These are phyloP conservation scores for Wallacemonas sp. DNA, from an alignment of 208 protist genomes.

Conservation along the genomic window DNA sequence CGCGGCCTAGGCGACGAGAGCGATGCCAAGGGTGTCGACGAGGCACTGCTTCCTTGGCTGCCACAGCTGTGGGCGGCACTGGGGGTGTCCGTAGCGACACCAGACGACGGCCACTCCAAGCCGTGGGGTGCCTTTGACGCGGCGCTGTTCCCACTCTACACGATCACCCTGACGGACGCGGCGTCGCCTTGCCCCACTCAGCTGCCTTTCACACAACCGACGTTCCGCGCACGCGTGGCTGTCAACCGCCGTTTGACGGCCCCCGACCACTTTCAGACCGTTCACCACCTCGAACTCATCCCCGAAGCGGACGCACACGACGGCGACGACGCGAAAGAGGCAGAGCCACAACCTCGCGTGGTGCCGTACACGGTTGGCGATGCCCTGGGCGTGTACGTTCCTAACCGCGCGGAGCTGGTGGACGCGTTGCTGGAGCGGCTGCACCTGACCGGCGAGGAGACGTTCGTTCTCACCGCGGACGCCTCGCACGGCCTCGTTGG, in stretches of 20 bases:
- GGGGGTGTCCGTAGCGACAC: constrained; percentile 4
- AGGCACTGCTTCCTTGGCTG: constrained; percentile 73
- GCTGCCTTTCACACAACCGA: constrained; percentile 22
- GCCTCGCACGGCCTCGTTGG: constrained; percentile 46
- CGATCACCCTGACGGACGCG: not conserved
- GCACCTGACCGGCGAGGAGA: constrained; percentile 32
- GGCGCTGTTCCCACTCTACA: constrained; percentile 32
- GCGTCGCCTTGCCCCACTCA: not conserved
- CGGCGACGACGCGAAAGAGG: not conserved
- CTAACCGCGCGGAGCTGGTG: constrained; percentile 52
- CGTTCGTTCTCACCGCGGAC: constrained; percentile 49
- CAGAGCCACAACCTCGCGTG: not conserved
- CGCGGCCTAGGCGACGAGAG: constrained; percentile 92
- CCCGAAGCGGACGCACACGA: not conserved
- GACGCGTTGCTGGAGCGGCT: constrained; percentile 50
- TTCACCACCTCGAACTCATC: constrained; percentile 61
- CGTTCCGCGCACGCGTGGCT: constrained; percentile 43
- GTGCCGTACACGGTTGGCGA: constrained; percentile 70
- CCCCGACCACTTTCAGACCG: constrained; percentile 57
- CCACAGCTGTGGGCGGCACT: constrained; percentile 63
- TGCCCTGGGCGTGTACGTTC: constrained; percentile 77
- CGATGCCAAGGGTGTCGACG: constrained; percentile 76
- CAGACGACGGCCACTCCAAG: constrained; percentile 4
- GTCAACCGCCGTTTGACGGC: constrained; percentile 59
- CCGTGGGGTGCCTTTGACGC: constrained; percentile 16